Base-by-base conservation (phyloP, 2,329 filamentous ascomycete species). In the Karstenula rhodostoma region DNA sequence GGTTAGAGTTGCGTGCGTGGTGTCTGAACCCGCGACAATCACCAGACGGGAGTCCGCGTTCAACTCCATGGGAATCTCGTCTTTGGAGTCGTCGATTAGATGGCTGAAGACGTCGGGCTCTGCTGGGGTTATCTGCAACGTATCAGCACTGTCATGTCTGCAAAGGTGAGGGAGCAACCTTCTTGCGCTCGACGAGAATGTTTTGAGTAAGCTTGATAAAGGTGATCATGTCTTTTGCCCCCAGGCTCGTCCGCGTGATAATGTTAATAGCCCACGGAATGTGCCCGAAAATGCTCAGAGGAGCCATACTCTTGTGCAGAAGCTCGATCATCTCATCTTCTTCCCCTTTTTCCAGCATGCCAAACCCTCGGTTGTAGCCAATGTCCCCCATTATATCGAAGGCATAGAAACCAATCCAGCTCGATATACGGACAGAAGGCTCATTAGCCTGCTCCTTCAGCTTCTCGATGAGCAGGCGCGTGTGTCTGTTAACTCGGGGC, bases 331-430 rank as follows among this genome's bases (percentile, higher is more conserved):
- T 54, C 4, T 63, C 40, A 25, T 70, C 69, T 54, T 75, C 69
- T 51, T 73, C 57, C 2, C 72, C 73, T 33, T 70, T 73, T 35
- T 73, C 63, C 7, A 75, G 8, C 72, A 80, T 79, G 25, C 71
- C 70, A 65, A 82, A 80, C 44, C 76, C 71, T 57, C 79, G 77
- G 22, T 73, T 80, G 56, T 81, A 80, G 10, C 74, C 77, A 12
- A 82, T 66, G 56, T 83, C 81, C 7, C 80, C 81, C 78, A 85
- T 84, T 25, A 84, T 76, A 60, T 85, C 83, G 58, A 84, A 81
- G 53, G 78, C 77, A 57, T 83, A 77, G 62, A 76, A 82, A 52
- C 78, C 74, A 22, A 73, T 57, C 75, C 74, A 77, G 48, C 70
- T 64, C 5, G 72, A 74, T 17, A 73, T 72, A 8, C 74, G 61